Percentiles rank a stretch among this genome's conserved stretches.
These are phyloP conservation scores for Pseudopediastrum boryanum DNA, from an alignment of 139 green algal species.

Conservation along the genomic window DNA sequence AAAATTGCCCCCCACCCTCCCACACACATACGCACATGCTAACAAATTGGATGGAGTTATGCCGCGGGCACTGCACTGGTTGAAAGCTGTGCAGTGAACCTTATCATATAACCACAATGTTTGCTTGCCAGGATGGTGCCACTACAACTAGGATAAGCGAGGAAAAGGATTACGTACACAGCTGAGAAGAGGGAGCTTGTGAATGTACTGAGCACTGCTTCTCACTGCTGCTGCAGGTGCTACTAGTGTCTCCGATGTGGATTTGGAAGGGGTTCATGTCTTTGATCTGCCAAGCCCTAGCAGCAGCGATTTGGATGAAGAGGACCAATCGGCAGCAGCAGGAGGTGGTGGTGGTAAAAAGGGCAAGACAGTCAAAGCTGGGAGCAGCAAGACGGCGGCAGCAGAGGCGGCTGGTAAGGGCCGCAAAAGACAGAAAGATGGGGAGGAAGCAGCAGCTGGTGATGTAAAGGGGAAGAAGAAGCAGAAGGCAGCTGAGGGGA, in stretches of 20 bases:
- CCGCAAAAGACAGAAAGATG: too few species aligned
- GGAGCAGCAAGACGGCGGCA: neutral
- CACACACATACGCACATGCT: too few species aligned
- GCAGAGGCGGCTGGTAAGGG: neutral
- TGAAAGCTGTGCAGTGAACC: too few species aligned
- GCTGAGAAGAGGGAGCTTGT: neutral
- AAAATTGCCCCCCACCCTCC: too few species aligned
- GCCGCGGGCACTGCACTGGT: neutral
- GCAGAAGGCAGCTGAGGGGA: too few species aligned
- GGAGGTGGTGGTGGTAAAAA: conserved; percentile 3
- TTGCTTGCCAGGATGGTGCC: neutral
- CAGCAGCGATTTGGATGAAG: conserved; percentile 19
- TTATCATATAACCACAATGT: too few species aligned
- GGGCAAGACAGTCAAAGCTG: neutral
- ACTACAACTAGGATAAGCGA: neutral
- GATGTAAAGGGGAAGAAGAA: too few species aligned
- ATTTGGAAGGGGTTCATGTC: conserved; percentile 24
- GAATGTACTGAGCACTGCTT: neutral
- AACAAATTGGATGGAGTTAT: neutral
- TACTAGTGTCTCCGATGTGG: conserved; percentile 4
- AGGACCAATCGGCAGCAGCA: neutral
- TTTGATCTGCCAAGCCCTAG: conserved; percentile 39
- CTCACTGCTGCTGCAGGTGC: neutral
- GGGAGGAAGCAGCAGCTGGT: too few species aligned
- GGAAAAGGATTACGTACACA: neutral